A percentile compares a stretch with the other conserved stretches of the same genome.
These are phyloP conservation scores for Wickerhamomyces sp. DNA, from an alignment of 1,139 yeast species.

Conservation along the genomic window DNA sequence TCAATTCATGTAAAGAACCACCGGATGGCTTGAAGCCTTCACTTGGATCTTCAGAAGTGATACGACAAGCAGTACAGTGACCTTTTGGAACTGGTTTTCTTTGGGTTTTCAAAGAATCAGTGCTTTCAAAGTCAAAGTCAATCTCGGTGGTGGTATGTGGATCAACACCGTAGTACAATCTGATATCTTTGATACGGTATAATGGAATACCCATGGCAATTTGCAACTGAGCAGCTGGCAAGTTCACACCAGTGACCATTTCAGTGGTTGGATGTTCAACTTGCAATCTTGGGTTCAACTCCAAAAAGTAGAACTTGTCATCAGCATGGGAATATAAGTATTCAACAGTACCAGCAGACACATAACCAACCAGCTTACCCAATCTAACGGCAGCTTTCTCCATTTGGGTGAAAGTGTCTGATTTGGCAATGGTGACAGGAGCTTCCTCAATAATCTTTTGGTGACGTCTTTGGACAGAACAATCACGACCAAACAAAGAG, in stretches of 20 bases:
- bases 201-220: slow-evolving; percentile 99
- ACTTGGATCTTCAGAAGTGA: slow-evolving; percentile 97
- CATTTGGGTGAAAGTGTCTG: slow-evolving; percentile 83
- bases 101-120: slow-evolving; percentile 68
- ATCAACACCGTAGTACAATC: slow-evolving; percentile 90
- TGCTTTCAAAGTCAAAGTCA: slow-evolving; percentile 82
- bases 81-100: slow-evolving; percentile 95
- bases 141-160: slow-evolving; percentile 89
- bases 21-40: slow-evolving; percentile 99
- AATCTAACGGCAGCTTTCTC: slow-evolving; percentile 96
- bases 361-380: slow-evolving; percentile 95
- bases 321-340: slow-evolving; percentile 91
- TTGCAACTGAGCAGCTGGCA: slow-evolving; percentile 97
- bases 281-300: slow-evolving; percentile 95
- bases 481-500: slow-evolving; percentile 91
- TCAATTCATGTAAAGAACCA: slow-evolving; percentile 92
- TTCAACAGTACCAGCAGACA: slow-evolving; percentile 98
- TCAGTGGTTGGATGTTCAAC: slow-evolving; percentile 99
- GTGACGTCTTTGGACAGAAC: slow-evolving; percentile 97
- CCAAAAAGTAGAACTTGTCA: slow-evolving; percentile 91
- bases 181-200: slow-evolving; percentile 89
- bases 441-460: slow-evolving; percentile 97
- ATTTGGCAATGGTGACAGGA: slow-evolving; percentile 89
- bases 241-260: slow-evolving; percentile 97
- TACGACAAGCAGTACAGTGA: slow-evolving; percentile 98